Evolutionary conservation across 2,329 filamentous ascomycete genomes (phyloP).

Genomic region (Curvularia sp.): DNA sequence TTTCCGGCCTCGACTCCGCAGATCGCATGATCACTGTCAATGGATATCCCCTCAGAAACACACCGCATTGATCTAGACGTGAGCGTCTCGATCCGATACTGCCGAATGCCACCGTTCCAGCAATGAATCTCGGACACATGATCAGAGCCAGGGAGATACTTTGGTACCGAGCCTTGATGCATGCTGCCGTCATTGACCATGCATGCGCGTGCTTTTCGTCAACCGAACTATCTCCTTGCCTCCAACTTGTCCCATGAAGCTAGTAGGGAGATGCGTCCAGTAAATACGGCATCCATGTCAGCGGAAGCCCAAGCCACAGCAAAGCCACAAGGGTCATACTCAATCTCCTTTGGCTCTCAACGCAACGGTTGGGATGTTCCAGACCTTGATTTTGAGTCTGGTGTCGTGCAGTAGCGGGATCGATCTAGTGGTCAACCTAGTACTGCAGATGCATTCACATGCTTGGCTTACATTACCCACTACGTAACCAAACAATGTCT

Average conservation of each 20-base stretch:
- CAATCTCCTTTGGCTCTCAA: conserved; percentile 1
- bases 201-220: neutral
- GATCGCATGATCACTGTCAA: neutral
- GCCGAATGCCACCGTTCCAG: conserved; percentile 6
- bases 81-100: neutral
- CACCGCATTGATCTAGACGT: conserved; percentile 2
- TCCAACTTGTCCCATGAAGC: conserved; percentile 6
- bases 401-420: neutral
- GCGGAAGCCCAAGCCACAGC: neutral
- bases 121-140: neutral
- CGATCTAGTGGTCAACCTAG: conserved; percentile 2
- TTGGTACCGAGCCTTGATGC: conserved; percentile 5
- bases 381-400: conserved; percentile 3
- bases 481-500: neutral
- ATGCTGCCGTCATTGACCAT: conserved; percentile 13
- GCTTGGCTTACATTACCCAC: neutral
- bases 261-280: neutral
- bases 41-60: neutral
- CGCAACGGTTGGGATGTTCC: conserved; percentile 5
- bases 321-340: neutral
- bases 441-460: conserved; percentile 6
- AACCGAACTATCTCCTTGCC: conserved; percentile 10
- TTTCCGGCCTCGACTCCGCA: conserved; percentile 5
- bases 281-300: conserved; percentile 1
- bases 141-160: neutral